Conservation (phyloP, 169 alveolate genomes). For the Plasmodium cynomolgi region DNA sequence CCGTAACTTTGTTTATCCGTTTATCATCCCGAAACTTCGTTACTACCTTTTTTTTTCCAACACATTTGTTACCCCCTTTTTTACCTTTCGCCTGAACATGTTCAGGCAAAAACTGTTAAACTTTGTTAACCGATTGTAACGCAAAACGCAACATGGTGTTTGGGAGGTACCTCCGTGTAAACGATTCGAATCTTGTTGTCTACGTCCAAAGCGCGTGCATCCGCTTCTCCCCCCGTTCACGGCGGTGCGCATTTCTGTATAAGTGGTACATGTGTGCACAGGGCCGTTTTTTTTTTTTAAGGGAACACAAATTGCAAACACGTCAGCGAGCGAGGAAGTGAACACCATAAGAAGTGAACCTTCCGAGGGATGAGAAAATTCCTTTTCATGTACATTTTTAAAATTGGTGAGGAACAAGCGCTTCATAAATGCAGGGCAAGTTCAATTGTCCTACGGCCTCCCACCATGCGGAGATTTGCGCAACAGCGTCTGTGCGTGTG, state of each 20-base stretch:
- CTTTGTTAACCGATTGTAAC: not conserved
- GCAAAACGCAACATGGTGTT: not conserved
- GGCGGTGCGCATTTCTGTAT: not conserved
- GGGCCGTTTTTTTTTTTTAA: not conserved
- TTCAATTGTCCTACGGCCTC: not conserved
- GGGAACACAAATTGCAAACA: not conserved
- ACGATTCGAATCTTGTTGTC: not conserved
- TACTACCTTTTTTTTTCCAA: not conserved
- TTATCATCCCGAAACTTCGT: not conserved
- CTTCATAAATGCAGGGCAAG: not conserved
- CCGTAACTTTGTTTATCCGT: not conserved
- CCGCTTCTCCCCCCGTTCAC: not conserved
- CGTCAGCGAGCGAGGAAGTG: not conserved
- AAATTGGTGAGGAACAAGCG: not conserved
- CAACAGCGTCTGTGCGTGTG: not conserved
- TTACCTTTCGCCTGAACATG: constrained; percentile 3
- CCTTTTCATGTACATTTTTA: not conserved
- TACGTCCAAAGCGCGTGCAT: not conserved
- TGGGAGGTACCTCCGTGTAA: not conserved
- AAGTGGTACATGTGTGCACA: not conserved
- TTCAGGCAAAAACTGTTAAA: not conserved
- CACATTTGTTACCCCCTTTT: not conserved
- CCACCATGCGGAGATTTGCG: not conserved
- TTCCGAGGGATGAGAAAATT: not conserved
- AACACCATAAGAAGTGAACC: not conserved